Conservation (phyloP, 257 asterid genomes). For the Solanum clarkiae region DNA sequence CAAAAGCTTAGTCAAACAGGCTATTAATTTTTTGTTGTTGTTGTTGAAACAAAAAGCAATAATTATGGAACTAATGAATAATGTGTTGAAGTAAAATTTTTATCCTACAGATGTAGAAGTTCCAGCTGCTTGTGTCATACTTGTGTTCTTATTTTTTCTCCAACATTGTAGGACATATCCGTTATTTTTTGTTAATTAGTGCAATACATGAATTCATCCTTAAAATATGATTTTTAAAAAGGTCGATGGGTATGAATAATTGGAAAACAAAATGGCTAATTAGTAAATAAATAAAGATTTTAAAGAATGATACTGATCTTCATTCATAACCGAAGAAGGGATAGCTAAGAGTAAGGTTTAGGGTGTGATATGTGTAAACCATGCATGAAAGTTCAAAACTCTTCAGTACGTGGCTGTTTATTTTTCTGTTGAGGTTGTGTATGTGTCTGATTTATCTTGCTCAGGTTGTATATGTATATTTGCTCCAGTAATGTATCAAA, state of each 20-base stretch:
- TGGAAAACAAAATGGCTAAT: neutral
- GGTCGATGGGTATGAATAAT: neutral
- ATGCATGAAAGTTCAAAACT: slow-evolving; percentile 43
- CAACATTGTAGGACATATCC: slow-evolving; percentile 92
- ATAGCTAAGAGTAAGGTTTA: neutral
- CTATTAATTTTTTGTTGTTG: neutral
- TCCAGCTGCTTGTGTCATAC: slow-evolving; percentile 73
- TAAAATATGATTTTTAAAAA: neutral
- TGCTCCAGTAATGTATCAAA: too few species aligned
- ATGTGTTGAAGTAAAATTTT: neutral
- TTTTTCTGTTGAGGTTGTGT: too few species aligned
- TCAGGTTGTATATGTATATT: too few species aligned
- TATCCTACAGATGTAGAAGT: slow-evolving; percentile 68
- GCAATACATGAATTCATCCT: neutral
- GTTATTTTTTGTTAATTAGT: neutral
- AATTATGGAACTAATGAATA: neutral
- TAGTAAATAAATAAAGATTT: neutral
- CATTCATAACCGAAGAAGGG: neutral
- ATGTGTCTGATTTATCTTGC: too few species aligned
- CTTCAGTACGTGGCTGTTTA: neutral
- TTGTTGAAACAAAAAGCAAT: neutral
- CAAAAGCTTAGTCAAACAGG: too few species aligned
- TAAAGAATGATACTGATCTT: neutral
- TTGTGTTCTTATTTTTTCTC: slow-evolving; percentile 63
- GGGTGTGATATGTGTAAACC: slow-evolving; percentile 41